These are phyloP conservation scores for Stentor coeruleus DNA, from an alignment of 73 alveolate genomes.

Conservation along the genomic window DNA sequence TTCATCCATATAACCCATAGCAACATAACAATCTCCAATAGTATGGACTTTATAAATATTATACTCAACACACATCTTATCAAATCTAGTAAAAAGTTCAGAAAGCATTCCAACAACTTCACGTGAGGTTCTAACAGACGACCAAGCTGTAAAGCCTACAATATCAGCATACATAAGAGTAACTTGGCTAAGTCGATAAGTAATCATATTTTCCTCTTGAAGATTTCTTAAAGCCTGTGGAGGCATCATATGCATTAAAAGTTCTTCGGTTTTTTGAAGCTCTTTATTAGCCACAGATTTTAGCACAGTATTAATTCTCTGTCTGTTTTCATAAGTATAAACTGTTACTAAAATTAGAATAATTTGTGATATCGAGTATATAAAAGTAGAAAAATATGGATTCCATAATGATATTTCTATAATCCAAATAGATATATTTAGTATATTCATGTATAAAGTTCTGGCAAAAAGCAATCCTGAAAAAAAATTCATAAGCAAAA, in stretches of 20 bases:
- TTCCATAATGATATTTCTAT: neutral
- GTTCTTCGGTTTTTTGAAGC: conserved; percentile 11
- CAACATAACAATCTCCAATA: conserved; percentile 98
- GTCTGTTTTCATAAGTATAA: too few species aligned
- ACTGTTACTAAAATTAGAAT: too few species aligned
- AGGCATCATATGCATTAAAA: conserved; percentile 26
- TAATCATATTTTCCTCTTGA: neutral
- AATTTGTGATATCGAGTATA: too few species aligned
- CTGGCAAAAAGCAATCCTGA: neutral
- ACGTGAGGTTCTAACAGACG: conserved; percentile 76
- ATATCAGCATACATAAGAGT: conserved; percentile 94
- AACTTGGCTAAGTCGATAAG: conserved; percentile 80
- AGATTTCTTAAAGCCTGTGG: conserved; percentile 49
- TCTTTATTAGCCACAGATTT: conserved; percentile 4
- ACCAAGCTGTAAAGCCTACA: conserved; percentile 72
- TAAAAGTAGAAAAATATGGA: too few species aligned
- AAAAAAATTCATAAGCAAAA: neutral
- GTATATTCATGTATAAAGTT: neutral
- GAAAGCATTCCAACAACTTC: conserved; percentile 87
- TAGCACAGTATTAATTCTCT: neutral
- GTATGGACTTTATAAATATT: conserved; percentile 95
- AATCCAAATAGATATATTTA: neutral
- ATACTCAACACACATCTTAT: conserved; percentile 80
- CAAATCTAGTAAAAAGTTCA: conserved; percentile 89
- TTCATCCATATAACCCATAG: conserved; percentile 87